Base-by-base conservation (phyloP, 768 basidiomycete species). In the Boletus tylopilopsis region DNA sequence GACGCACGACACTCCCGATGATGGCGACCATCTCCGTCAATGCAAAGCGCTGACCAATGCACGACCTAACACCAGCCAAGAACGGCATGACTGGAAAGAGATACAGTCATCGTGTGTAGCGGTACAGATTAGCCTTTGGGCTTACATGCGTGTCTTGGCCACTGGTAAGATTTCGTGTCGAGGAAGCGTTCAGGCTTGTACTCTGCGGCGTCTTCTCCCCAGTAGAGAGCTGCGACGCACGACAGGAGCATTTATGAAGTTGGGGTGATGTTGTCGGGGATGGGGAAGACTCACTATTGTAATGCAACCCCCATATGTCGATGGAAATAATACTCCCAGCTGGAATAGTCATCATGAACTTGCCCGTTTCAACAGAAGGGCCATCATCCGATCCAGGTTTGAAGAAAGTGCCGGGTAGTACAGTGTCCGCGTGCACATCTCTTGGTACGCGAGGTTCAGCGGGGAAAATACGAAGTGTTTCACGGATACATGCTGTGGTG, bases 171-270 rank as follows among this genome's bases (percentile, higher is more conserved):
- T 6, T 70, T 70, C 0, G 75, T 77, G 45, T 80, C 78, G 24
- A 80, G 67, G 58, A 79, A 80, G 0, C 75, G 71, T 38, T 76
- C 74, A 0, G 77, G 77, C 39, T 64, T 76, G 66, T 78, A 80
- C 18, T 71, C 68, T 12, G 51, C 60, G 0, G 48, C 67, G 45
- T 80, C 77, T 13, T 68, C 59, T 6, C 79, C 79, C 79, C 78
- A 80, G 37, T 76, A 68, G 12, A 75, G 60, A 4, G 74, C 78
- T 80, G 37, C 10, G n/a, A 11, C 1, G 5, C 4, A 7, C 3
- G 13, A 8, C 11, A 5, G 23, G 29, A 13, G 29, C 11, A 5
- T 13, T 4, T 4, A 13, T 9, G 21, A 25, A 9, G 8, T 3
- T 15, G 27, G 19, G 5, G 33, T n/a, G 10, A 6, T 23, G 29